Evolutionary conservation across 2,329 filamentous ascomycete genomes (phyloP).

Genomic region (Monosporascus sp.): DNA sequence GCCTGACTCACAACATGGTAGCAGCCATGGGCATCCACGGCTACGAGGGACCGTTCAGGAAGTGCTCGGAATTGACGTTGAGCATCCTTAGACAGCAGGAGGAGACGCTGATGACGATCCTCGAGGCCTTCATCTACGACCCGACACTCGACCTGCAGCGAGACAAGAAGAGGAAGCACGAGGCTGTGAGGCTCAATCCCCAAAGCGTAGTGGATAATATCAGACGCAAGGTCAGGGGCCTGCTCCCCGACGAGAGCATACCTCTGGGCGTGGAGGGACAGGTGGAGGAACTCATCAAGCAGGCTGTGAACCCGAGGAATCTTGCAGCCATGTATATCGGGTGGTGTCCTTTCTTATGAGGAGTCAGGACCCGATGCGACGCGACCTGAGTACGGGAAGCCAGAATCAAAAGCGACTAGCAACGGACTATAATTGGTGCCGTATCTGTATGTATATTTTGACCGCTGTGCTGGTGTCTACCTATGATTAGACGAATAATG

Average conservation of each 20-base stretch:
- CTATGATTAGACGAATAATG: too few species aligned
- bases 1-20: conserved; percentile 97
- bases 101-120: conserved; percentile 93
- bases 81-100: conserved; percentile 81
- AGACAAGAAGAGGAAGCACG: conserved; percentile 58
- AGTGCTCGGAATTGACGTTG: conserved; percentile 84
- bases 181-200: conserved; percentile 47
- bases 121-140: conserved; percentile 96
- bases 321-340: conserved; percentile 95
- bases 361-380: neutral
- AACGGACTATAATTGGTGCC: too few species aligned
- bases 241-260: conserved; percentile 82
- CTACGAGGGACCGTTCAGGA: conserved; percentile 87
- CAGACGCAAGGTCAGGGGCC: conserved; percentile 75
- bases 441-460: too few species aligned
- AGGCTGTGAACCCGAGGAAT: conserved; percentile 75
- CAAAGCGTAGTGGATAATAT: conserved; percentile 85
- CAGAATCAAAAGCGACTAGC: too few species aligned
- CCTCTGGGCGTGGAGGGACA: conserved; percentile 93
- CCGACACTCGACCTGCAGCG: conserved; percentile 86
- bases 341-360: conserved; percentile 63
- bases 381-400: too few species aligned
- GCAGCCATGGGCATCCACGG: conserved; percentile 95
- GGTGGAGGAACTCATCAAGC: conserved; percentile 88
- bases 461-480: too few species aligned